Evolutionary conservation across 1,284 basidiomycete species (phyloP).

Genomic region (Erythrobasidium hasegawianum): DNA sequence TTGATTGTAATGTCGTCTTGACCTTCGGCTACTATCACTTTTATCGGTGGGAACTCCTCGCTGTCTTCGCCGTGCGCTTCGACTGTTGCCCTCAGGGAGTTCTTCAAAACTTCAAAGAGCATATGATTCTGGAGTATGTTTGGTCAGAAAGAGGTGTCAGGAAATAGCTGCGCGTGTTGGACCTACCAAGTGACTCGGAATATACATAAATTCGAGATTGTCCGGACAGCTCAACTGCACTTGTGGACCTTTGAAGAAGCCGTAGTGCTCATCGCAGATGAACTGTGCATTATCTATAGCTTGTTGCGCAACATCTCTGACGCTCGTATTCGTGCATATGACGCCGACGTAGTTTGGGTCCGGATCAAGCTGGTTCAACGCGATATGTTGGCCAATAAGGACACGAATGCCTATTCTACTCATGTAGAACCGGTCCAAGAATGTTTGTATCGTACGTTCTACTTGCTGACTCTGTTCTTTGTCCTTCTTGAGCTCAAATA

Average conservation of each 20-base stretch:
- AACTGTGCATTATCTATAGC: slow-evolving; percentile 98
- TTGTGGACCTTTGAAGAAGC: slow-evolving; percentile 91
- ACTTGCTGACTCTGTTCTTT: slow-evolving; percentile 54
- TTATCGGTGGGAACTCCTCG: slow-evolving; percentile 90
- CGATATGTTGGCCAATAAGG: slow-evolving; percentile 86
- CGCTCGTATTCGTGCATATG: slow-evolving; percentile 94
- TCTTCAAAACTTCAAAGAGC: slow-evolving; percentile 97
- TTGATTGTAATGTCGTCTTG: slow-evolving; percentile 93
- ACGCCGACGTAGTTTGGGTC: slow-evolving; percentile 95
- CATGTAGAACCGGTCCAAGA: slow-evolving; percentile 97
- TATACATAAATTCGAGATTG: slow-evolving; percentile 86
- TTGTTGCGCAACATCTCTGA: slow-evolving; percentile 94
- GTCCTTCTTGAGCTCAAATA: slow-evolving; percentile 60
- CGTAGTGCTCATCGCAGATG: slow-evolving; percentile 97
- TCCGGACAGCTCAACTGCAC: slow-evolving; percentile 93
- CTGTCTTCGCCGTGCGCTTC: slow-evolving; percentile 82
- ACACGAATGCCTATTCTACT: slow-evolving; percentile 95
- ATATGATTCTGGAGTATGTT: slow-evolving; percentile 65
- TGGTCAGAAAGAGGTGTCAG: not conserved
- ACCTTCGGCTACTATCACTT: slow-evolving; percentile 86
- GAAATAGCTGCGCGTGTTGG: not conserved
- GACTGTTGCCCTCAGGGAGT: slow-evolving; percentile 93
- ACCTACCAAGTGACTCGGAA: slow-evolving; percentile 72
- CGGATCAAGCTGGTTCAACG: slow-evolving; percentile 80
- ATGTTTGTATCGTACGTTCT: slow-evolving; percentile 74